These are phyloP conservation scores for Lophiostoma macrostomum DNA, from an alignment of 495 filamentous ascomycete genomes.

Conservation along the genomic window DNA sequence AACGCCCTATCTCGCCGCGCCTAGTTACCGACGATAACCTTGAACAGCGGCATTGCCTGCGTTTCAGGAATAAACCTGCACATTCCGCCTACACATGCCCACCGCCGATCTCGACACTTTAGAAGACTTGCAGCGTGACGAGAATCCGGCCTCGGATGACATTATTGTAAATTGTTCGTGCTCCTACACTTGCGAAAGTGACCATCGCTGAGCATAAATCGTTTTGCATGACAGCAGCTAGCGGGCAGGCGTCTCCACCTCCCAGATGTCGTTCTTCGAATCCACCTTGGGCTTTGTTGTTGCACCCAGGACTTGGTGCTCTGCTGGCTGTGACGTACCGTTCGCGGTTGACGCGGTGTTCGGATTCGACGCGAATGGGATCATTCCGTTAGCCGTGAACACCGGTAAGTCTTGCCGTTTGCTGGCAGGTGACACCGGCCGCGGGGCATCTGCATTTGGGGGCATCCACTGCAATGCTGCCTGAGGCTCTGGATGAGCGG, in stretches of 20 bases:
- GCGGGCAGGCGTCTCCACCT: conserved; percentile 29
- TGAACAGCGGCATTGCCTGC: neutral
- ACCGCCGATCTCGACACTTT: neutral
- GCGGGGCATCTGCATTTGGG: conserved; percentile 16
- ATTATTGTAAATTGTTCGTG: neutral
- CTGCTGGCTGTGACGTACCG: neutral
- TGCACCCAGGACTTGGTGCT: neutral
- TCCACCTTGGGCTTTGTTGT: neutral
- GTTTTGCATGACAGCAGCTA: conserved; percentile 1
- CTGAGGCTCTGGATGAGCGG: neutral
- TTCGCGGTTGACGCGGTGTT: conserved; percentile 11
- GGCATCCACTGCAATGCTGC: conserved; percentile 24
- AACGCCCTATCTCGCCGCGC: too few species aligned
- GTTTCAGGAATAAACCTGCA: conserved; percentile 18
- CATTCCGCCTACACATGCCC: neutral
- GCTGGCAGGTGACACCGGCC: conserved; percentile 18
- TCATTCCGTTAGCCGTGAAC: conserved; percentile 24
- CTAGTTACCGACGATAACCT: conserved; percentile 4
- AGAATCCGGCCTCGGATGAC: neutral
- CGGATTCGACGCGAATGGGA: conserved; percentile 29
- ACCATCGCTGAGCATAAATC: too few species aligned
- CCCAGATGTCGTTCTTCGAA: conserved; percentile 22
- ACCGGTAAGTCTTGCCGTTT: conserved; percentile 24
- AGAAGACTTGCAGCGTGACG: neutral
- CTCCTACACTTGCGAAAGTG: too few species aligned